Evolutionary conservation across 2,329 filamentous ascomycete species (phyloP).

Genomic region (Balansia obtecta): DNA sequence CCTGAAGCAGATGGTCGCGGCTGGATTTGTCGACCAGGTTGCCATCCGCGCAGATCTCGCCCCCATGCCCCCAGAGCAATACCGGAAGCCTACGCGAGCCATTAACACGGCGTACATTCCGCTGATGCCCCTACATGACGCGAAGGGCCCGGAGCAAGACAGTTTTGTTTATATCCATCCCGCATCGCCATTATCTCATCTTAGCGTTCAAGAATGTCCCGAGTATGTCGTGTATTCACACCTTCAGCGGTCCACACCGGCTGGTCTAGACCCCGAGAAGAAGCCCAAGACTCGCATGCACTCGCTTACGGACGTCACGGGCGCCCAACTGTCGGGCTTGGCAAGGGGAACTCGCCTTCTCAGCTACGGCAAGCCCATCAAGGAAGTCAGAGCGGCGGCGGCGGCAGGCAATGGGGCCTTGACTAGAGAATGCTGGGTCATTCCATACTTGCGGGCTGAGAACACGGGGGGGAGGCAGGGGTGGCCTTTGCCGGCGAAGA

Average conservation of each 20-base stretch:
- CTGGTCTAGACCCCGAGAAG: constrained; percentile 39
- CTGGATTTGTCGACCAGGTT: constrained; percentile 88
- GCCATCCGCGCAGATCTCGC: constrained; percentile 85
- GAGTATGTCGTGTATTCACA: constrained; percentile 81
- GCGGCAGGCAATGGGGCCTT: constrained; percentile 23
- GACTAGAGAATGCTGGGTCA: constrained; percentile 67
- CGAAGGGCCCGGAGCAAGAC: constrained; percentile 33
- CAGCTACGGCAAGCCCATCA: constrained; percentile 80
- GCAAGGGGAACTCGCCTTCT: constrained; percentile 78
- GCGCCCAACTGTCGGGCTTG: constrained; percentile 61
- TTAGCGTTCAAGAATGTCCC: constrained; percentile 61
- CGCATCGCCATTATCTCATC: constrained; percentile 62
- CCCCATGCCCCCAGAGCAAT: constrained; percentile 54
- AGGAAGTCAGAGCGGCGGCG: constrained; percentile 50
- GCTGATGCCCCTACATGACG: constrained; percentile 53
- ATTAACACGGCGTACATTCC: constrained; percentile 89
- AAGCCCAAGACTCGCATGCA: constrained; percentile 73
- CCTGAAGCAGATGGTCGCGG: constrained; percentile 81
- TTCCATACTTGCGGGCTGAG: constrained; percentile 63
- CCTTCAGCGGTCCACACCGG: constrained; percentile 55
- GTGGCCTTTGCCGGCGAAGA: constrained; percentile 78
- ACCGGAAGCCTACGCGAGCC: constrained; percentile 64
- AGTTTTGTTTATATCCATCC: constrained; percentile 80
- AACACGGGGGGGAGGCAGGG: constrained; percentile 52
- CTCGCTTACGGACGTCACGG: constrained; percentile 67